Evolutionary conservation across 345 rosid genomes (phyloP), one percentile per base, ranked within the genome.

Genomic region (Mallotus nudiflorus): DNA sequence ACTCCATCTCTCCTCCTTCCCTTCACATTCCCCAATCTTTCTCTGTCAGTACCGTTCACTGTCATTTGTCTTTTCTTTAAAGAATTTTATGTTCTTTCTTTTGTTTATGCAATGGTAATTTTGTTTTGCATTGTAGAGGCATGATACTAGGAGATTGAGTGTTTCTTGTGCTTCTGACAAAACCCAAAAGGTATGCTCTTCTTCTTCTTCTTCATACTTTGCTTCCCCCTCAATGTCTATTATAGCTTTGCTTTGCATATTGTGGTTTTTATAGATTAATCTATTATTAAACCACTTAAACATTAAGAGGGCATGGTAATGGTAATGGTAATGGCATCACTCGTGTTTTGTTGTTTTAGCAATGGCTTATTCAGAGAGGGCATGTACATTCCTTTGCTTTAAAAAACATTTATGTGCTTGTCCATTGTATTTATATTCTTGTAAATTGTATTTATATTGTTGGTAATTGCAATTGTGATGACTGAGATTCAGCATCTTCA

Each of bases 91-190:
- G 13, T 44, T 42, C 20, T 64, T 20, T 10, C 14, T 33, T 62
- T 56, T 44, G 61, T 56, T 55, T 39, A 65, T 57, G 44, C n/a
- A 20, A 58, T n/a, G 42, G 20, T 54, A 33, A 48, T 40, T n/a
- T 44, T 25, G 55, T 59, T 53, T 35, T 49, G 40, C 52, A 67
- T 78, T 64, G 44, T 57, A 88, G 94, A 52, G 65, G 71, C 48
- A 53, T n/a, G 72, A 66, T 33, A 68, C 76, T 37, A 82, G 69
- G 73, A 85, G 70, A 73, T 71, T 81, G 76, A 61, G 78, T 66
- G 72, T 90, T 28, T 69, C 51, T 4, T 85, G 96, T 51, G 62
- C 75, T 42, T 75, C 86, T 40, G 85, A 84, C 65, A 84, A 78
- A 53, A 61, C 80, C 55, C 86, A 72, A 60, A 85, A 84, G 95